These are phyloP conservation scores for Alternaria infectoria DNA, from an alignment of 2,329 filamentous ascomycete species.

Conservation along the genomic window DNA sequence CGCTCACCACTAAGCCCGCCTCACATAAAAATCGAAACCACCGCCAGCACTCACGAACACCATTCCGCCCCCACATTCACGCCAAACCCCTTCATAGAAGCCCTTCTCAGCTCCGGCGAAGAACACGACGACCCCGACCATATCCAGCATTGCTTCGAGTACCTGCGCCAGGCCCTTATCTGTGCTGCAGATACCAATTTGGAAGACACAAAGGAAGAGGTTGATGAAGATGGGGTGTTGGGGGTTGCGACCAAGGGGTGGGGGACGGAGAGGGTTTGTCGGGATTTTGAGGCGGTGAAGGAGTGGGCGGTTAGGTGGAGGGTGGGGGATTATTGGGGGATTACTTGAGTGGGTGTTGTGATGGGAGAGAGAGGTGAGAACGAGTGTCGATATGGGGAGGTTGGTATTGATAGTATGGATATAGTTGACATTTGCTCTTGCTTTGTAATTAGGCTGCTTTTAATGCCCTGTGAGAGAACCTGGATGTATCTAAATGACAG, in stretches of 20 bases:
- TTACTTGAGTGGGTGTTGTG: too few species aligned
- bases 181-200: constrained; percentile 35
- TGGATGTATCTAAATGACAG: too few species aligned
- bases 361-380: too few species aligned
- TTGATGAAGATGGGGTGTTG: constrained; percentile 3
- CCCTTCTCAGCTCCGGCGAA: background rate
- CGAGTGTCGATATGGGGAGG: too few species aligned
- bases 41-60: background rate
- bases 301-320: constrained; percentile 31
- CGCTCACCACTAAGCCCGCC: background rate
- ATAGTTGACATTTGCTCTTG: too few species aligned
- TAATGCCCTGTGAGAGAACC: too few species aligned
- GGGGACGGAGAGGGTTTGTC: constrained; percentile 30
- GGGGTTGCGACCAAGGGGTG: constrained; percentile 14
- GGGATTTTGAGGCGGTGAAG: constrained; percentile 31
- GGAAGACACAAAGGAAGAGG: constrained; percentile 1
- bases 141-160: constrained; percentile 33
- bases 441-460: too few species aligned
- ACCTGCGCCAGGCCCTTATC: constrained; percentile 32
- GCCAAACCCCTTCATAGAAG: constrained; percentile 6
- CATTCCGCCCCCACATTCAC: background rate
- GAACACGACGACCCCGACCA: background rate
- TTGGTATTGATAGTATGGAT: too few species aligned
- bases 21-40: background rate
- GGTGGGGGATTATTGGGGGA: background rate